Evolutionary conservation across 208 protist genomes (phyloP), one percentile per base, ranked within the genome.

Genomic region (Novymonas esmeraldas): DNA sequence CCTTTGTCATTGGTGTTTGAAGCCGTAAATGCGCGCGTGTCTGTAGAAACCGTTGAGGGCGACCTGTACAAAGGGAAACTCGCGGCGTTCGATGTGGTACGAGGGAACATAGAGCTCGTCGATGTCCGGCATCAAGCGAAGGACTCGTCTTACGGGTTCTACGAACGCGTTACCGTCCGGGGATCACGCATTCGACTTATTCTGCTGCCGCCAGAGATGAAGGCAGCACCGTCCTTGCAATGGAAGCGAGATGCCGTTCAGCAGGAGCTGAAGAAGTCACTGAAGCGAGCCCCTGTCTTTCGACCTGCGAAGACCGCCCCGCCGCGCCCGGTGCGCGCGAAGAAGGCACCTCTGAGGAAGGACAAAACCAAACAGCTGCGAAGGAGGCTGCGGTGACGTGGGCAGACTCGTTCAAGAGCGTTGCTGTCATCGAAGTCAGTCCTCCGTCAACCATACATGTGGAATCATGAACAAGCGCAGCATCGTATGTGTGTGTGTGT

Each of bases 61-160:
- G 49, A 65, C 61, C 24, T 69, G 11, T 87, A 83, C 48, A 79
- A 48, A 49, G 88, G 88, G 5, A 91, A 79, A 33, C 67, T 94
- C 22, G 55, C 31, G 9, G 28, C 39, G 9, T 64, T 85, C 28
- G 88, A 94, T 38, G 46, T 63, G 2, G 24, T 49, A 14, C 58
- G 54, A 34, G 85, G 88, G 2, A 90, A 94, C 66, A 58, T 90
- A 45, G 85, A 91, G 55, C 63, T 94, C 3, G 70, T 36, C 16
- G 78, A 91, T 51, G 88, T 87, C 10, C 56, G 72, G 0, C 74
- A 76, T 51, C 82, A 83, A 49, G 68, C 73, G 4, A 76, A 71
- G 58, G 82, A 89, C 55, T 90, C 85, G 2, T 87, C 76, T 18
- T 76, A 79, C 41, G 70, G 74, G 42, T 76, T 94, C 41, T 62